Conservation (phyloP, 2,329 filamentous ascomycete species). For the Colletotrichum sp. region DNA sequence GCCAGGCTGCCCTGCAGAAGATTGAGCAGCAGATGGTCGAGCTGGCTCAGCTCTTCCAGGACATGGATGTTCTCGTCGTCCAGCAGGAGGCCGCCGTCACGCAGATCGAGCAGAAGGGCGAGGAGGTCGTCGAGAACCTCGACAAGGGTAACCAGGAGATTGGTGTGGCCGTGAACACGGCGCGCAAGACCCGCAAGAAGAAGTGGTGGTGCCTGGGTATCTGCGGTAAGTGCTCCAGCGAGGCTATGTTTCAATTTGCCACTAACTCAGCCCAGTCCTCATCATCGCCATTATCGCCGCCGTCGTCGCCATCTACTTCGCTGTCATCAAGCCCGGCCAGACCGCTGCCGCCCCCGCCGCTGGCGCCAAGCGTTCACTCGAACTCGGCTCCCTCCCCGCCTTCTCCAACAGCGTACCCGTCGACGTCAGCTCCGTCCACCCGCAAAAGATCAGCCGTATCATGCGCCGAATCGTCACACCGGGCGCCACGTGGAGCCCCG, state of each 20-base stretch:
- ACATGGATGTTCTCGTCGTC: slow-evolving; percentile 84
- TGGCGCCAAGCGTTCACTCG: slow-evolving; percentile 28
- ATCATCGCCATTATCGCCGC: slow-evolving; percentile 60
- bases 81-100: slow-evolving; percentile 83
- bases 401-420: slow-evolving; percentile 25
- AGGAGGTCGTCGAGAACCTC: slow-evolving; percentile 85
- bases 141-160: slow-evolving; percentile 87
- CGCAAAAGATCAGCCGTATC: slow-evolving; percentile 14
- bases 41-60: slow-evolving; percentile 85
- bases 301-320: slow-evolving; percentile 54
- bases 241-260: not conserved
- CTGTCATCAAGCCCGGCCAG: slow-evolving; percentile 38
- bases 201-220: slow-evolving; percentile 96
- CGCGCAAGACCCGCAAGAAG: slow-evolving; percentile 82
- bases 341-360: slow-evolving; percentile 23
- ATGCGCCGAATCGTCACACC: slow-evolving; percentile 15
- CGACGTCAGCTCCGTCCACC: slow-evolving; percentile 3
- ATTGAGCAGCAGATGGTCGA: slow-evolving; percentile 91
- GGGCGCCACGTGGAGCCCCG: not conserved
- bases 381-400: slow-evolving; percentile 30
- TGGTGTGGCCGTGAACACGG: slow-evolving; percentile 79
- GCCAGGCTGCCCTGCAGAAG: slow-evolving; percentile 87
- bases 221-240: slow-evolving; percentile 50
- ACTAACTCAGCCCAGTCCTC: slow-evolving; percentile 40
- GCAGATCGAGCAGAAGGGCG: slow-evolving; percentile 85